Evolutionary conservation across 805 yeast species (phyloP), one percentile per base, ranked within the genome.

Genomic region (Brettanomyces naardenensis): DNA sequence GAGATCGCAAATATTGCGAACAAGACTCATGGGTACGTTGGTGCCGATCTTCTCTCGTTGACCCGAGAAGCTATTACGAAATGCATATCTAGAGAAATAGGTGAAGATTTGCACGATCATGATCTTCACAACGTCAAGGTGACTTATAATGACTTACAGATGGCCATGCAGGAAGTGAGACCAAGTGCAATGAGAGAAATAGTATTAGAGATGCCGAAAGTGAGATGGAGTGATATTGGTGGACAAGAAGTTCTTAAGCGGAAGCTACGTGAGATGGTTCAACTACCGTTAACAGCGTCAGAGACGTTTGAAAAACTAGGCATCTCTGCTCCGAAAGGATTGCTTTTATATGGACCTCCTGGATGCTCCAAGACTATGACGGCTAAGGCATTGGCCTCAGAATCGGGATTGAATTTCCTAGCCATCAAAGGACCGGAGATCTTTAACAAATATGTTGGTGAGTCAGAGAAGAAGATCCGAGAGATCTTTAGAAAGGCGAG

Each of bases 141-240:
- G 3, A 52, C 60, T 1, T 41, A 65, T 9, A 57, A 54, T 1
- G 95, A 90, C 51, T 66, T 90, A n/a, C 78, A 78, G 35, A 59
- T 58, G 18, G 89, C 97, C 0, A 59, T 88, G 55, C 60, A 76
- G 1, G 89, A 84, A n/a, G 77, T 92, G 2, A 69, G 94, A 36
- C 97, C 98, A 2, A 83, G 95, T 42, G 97, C 97, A 2, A 92
- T 92, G 98, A 73, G 95, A 41, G 98, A 92, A 57, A 85, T 90
- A 37, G 80, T 88, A 40, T 65, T 92, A 36, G 99, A 92, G 51
- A 85, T 89, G 75, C 97, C 98, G 7, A 85, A 86, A 51, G 94
- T 89, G 1, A 71, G 74, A 43, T 92, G 98, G 97, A 63, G 73
- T 15, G 98, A 92, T 61, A 89, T 92, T 51, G 97, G 97, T 11